Evolutionary conservation across 2,329 filamentous ascomycete genomes (phyloP).

Genomic region (Claviceps quebecensis): DNA sequence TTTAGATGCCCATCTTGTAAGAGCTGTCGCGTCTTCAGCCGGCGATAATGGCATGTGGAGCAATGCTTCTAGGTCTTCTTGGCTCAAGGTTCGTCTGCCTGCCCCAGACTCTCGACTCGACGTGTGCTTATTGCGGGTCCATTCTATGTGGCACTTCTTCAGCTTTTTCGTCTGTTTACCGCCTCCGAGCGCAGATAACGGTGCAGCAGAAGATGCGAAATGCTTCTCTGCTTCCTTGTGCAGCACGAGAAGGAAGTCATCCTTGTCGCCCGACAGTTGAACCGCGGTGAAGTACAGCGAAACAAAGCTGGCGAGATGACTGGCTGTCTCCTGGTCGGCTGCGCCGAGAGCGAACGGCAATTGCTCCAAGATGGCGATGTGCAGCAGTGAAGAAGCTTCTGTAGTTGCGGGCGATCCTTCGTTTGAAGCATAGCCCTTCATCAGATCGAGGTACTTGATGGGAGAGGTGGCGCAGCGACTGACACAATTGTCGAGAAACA

Average conservation of each 20-base stretch:
- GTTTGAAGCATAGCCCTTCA: conserved; percentile 32
- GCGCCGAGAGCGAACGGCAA: conserved; percentile 52
- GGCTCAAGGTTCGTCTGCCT: conserved; percentile 14
- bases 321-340: conserved; percentile 26
- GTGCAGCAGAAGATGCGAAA: conserved; percentile 14
- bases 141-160: conserved; percentile 4
- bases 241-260: background rate
- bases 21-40: conserved; percentile 35
- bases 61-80: conserved; percentile 34
- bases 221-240: conserved; percentile 18
- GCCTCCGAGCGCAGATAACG: conserved; percentile 11
- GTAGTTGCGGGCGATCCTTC: conserved; percentile 13
- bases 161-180: conserved; percentile 9
- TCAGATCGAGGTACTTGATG: conserved; percentile 67
- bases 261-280: conserved; percentile 16
- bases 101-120: background rate
- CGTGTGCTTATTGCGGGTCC: conserved; percentile 5
- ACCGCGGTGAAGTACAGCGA: conserved; percentile 41
- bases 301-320: conserved; percentile 42
- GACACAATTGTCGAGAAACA: conserved; percentile 72
- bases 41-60: conserved; percentile 34
- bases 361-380: conserved; percentile 62
- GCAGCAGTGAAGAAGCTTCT: conserved; percentile 42
- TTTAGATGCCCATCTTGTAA: conserved; percentile 58
- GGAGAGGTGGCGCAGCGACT: conserved; percentile 60